Conservation (phyloP, 768 basidiomycete genomes). For the Calocera cornea region DNA sequence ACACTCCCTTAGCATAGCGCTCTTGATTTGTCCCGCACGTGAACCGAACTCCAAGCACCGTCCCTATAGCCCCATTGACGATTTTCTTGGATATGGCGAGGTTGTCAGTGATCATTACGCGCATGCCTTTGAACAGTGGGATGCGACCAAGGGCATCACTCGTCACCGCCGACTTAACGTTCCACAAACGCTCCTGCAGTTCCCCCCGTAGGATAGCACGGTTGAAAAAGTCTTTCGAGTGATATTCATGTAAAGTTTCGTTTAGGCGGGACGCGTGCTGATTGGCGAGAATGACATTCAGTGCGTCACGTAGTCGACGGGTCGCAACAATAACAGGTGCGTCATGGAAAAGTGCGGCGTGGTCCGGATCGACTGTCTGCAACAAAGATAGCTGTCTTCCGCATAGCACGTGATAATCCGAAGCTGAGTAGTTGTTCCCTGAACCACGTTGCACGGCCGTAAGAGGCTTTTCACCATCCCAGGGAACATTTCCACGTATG, state of each 20-base stretch:
- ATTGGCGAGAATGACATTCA: neutral
- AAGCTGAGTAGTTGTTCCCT: neutral
- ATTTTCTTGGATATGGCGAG: neutral
- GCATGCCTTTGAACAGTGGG: slow-evolving; percentile 2
- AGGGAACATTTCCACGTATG: neutral
- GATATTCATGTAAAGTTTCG: neutral
- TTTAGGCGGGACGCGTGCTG: neutral
- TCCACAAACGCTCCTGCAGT: neutral
- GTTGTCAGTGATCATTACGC: slow-evolving; percentile 5
- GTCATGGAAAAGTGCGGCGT: neutral
- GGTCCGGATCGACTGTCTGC: neutral
- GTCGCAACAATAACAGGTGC: neutral
- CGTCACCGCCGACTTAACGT: neutral
- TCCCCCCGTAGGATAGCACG: neutral
- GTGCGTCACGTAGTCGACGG: neutral
- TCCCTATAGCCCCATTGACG: slow-evolving; percentile 4
- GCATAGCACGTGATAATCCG: neutral
- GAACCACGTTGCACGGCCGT: neutral
- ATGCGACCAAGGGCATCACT: neutral
- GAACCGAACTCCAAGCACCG: neutral
- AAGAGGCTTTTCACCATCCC: neutral
- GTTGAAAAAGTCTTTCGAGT: neutral
- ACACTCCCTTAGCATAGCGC: neutral
- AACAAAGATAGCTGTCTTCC: neutral
- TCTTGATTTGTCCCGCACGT: neutral